Evolutionary conservation across 768 basidiomycete species (phyloP), one percentile per base, ranked within the genome.

Genomic region (Dioszegia hungarica): DNA sequence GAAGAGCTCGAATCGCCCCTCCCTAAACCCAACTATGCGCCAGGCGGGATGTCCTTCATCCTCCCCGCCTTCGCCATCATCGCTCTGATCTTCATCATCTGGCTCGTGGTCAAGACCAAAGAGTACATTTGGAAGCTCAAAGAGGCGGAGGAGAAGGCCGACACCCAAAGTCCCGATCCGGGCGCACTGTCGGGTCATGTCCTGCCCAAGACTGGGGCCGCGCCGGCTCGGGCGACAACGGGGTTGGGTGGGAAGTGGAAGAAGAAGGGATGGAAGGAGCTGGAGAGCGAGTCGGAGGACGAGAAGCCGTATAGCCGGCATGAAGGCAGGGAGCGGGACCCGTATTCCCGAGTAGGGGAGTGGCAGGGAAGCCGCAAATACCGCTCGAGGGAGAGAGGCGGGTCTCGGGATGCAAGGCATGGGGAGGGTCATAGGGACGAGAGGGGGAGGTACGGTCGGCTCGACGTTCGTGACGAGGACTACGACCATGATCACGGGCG

Each of bases 211-310:
- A n/a, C n/a, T n/a, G n/a, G n/a, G n/a, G n/a, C n/a, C n/a, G n/a
- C 15, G 36, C 20, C 14, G 11, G 20, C 4, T 14, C 22, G 24
- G 6, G 47, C 5, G 47, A 34, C 6, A 20, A 34, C 19, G n/a
- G 33, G 36, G 15, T 24, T 51, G 36, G 49, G 49, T 28, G 49
- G 49, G 17, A 38, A 38, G 25, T 51, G 49, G 49, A 37, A 39
- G 34, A 51, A 51, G 34, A 51, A 51, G 49, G 49, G 49, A 38
- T 51, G 49, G 49, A 51, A 51, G 22, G 49, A 51, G 25, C 37
- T 51, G 3, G 49, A 39, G 19, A 39, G 37, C 25, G 49, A 37
- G 2, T 49, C 48, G 14, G 49, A 51, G 19, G 49, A 51, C 3
- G 47, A 49, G 22, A 27, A 28, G 22, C 14, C 10, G 28, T 28